A percentile compares a stretch with the other conserved stretches of the same genome.
Conservation (phyloP, 306 rosid species). For the Notholithocarpus densiflorus region DNA sequence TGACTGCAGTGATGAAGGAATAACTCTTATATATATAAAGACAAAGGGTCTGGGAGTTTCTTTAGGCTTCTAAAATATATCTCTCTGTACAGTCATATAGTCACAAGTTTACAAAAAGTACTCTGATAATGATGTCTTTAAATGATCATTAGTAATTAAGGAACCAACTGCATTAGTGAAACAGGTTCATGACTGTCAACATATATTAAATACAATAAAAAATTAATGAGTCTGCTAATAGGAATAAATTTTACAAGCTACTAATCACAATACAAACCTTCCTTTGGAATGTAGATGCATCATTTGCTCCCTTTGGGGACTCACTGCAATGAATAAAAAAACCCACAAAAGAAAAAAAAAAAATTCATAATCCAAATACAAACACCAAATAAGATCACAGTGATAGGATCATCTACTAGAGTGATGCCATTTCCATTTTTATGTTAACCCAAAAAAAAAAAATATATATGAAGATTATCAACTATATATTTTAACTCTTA, state of each 20-base stretch:
- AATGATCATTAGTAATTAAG: not conserved
- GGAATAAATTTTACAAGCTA: slow-evolving; percentile 1
- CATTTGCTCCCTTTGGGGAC: slow-evolving; percentile 96
- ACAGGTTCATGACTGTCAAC: not conserved
- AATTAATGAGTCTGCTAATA: not conserved
- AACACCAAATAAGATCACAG: not conserved
- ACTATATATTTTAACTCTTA: too few species aligned
- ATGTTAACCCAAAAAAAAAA: too few species aligned
- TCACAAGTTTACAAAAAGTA: too few species aligned
- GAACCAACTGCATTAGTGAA: not conserved
- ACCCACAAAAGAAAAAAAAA: not conserved
- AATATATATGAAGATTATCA: too few species aligned
- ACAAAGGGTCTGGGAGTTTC: too few species aligned
- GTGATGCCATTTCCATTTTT: too few species aligned
- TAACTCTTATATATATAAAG: too few species aligned
- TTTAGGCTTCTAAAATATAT: too few species aligned
- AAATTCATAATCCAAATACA: not conserved
- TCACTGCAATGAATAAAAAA: slow-evolving; percentile 52
- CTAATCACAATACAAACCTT: slow-evolving; percentile 53
- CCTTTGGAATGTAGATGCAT: slow-evolving; percentile 91
- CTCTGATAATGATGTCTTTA: not conserved
- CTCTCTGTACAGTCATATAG: too few species aligned
- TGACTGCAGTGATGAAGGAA: too few species aligned
- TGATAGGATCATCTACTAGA: not conserved
- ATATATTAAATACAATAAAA: not conserved